Base-by-base conservation (phyloP, 768 basidiomycete genomes). In the Trametes villosa region DNA sequence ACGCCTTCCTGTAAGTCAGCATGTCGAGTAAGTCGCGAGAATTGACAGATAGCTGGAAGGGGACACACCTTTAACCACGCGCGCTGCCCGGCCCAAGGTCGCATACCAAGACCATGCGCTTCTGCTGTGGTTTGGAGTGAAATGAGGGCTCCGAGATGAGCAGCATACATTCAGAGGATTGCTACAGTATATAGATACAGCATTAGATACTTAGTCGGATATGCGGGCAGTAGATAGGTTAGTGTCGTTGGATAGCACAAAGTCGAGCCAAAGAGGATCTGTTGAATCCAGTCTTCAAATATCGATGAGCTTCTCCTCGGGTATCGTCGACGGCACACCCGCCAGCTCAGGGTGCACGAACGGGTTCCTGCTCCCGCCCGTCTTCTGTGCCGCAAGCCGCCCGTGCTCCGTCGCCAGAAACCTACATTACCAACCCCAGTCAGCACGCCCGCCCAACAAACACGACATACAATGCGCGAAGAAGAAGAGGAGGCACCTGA, bases 401-500 rank as follows among this genome's bases (percentile, higher is more conserved):
- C 68, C 68, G 27, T 63, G 57, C 34, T 64, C 58, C 42, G 68
- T 69, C 36, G 64, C 58, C 22, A 60, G 50, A 40, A 54, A 67
- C 44, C 67, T 68, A 40, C 17, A 31, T 12, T 12, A 45, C 20
- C 27, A 29, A 56, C 9, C 24, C 17, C 27, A 30, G n/a, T 36
- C 18, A 31, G 22, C 24, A 5, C 12, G 3, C 34, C 20, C 27
- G 9, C 27, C 6, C 22, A 3, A 7, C 13, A 24, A 40, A 13
- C 30, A 20, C 12, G 20, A 27, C 50, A 46, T 1, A 33, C 33
- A 24, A n/a, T n/a, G 24, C 34, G 44, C 11, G 29, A 42, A 20
- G 42, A 22, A 44, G 17, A 17, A n/a, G 3, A 27, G 1, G 3
- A 59, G 78, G 64, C 57, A 84, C 79, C 94, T 83, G 66, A 94